These are phyloP conservation scores for Bruguiera parviflora DNA, from an alignment of 345 rosid genomes.

Conservation along the genomic window DNA sequence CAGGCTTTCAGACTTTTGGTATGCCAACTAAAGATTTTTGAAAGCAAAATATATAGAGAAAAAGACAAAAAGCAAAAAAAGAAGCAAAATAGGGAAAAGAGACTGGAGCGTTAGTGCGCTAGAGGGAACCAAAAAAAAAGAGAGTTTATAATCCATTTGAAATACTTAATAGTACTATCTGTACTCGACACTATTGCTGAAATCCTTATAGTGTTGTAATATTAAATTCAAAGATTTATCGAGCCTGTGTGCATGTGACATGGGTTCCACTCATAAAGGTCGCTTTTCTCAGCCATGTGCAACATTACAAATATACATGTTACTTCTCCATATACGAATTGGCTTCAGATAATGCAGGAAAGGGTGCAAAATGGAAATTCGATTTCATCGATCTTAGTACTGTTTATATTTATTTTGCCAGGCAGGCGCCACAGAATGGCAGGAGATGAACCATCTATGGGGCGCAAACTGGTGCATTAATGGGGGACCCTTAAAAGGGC, in stretches of 20 bases:
- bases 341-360: background rate
- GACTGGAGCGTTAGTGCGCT: background rate
- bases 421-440: conserved; percentile 69
- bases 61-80: background rate
- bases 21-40: background rate
- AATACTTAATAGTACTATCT: conserved; percentile 18
- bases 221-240: too few relatives aligned
- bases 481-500: conserved; percentile 79
- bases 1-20: background rate
- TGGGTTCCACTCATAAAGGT: conserved; percentile 16
- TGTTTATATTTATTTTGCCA: conserved; percentile 22
- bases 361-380: conserved; percentile 7
- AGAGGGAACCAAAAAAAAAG: too few relatives aligned
- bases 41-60: background rate
- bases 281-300: background rate
- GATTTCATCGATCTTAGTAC: background rate
- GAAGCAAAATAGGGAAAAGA: too few relatives aligned
- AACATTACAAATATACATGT: background rate
- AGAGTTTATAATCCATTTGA: background rate
- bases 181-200: too few relatives aligned
- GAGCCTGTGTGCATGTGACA: conserved; percentile 19
- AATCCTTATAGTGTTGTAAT: too few relatives aligned
- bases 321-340: background rate
- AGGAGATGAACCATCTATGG: conserved; percentile 91
- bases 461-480: conserved; percentile 85